Base-by-base conservation (phyloP, 2,329 filamentous ascomycete species). In the Dendryphion nanum region DNA sequence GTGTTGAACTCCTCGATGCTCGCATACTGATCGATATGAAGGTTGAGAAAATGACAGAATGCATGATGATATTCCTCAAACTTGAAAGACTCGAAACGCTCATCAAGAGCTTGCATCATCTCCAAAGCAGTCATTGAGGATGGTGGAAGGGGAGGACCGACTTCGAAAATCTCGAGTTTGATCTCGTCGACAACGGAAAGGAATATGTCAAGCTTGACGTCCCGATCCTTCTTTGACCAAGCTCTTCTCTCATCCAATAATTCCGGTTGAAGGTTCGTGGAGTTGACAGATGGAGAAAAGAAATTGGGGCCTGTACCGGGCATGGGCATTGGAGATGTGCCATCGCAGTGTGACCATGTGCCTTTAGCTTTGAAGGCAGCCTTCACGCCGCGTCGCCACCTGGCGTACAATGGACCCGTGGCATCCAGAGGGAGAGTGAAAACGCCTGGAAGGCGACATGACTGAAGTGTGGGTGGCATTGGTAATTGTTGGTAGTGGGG, bases 41-140 rank as follows among this genome's bases (percentile, higher is more conserved):
- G 48, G 36, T 64, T 64, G 15, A 66, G 48, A 29, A 66, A 66
- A 29, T 64, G 58, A 40, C 62, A 64, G 40, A 63, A 64, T 4
- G 53, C 51, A 35, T 66, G 62, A 29, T 66, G 62, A 33, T 61
- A 66, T 17, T 60, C 52, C 26, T 60, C 53, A 23, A 66, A 66
- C 14, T 50, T 57, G 44, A 63, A 63, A 0, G 41, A 28, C 6
- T 30, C 37, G 33, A 61, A 66, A 3, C 40, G 53, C 12, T 47
- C 44, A 26, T 64, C 61, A 21, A 66, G 37, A 13, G 51, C 50
- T 30, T 59, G 48, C 7, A 64, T 33, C 51, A 66, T 61, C 15
- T 66, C 51, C 29, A 55, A 47, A 4, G 62, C 57, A 8, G 41
- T 61, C 45, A 59, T 46, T 15, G 56, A 51, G 1, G 53, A 50